These are phyloP conservation scores for Salix koriyanagi DNA, from an alignment of 345 rosid species.

Conservation along the genomic window DNA sequence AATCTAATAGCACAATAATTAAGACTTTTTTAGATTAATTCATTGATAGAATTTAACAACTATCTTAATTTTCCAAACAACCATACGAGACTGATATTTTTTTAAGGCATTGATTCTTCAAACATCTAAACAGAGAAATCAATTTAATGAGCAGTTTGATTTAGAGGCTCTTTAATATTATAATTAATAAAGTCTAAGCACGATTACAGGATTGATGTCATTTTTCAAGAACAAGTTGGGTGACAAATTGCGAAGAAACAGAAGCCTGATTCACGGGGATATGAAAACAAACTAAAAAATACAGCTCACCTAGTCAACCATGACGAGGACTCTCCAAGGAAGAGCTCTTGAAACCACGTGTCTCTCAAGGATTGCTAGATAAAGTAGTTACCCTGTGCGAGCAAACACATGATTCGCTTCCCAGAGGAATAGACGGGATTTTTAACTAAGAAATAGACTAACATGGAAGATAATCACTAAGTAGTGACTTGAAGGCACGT, in stretches of 20 bases:
- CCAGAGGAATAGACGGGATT: conserved; percentile 5
- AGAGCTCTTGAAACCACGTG: conserved; percentile 1
- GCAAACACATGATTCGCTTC: conserved; percentile 14
- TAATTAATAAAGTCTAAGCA: not conserved
- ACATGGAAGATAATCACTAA: not conserved
- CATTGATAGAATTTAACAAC: too few relatives aligned
- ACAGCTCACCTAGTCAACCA: not conserved
- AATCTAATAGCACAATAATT: too few relatives aligned
- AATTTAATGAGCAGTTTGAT: not conserved
- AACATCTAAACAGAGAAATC: too few relatives aligned
- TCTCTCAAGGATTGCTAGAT: not conserved
- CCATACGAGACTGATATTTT: too few relatives aligned
- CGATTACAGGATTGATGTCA: not conserved
- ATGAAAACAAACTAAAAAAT: too few relatives aligned
- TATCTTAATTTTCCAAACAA: too few relatives aligned
- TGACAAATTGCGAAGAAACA: too few relatives aligned
- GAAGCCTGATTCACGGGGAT: too few relatives aligned
- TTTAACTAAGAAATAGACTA: not conserved
- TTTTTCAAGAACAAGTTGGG: too few relatives aligned
- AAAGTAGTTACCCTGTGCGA: not conserved
- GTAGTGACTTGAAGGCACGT: conserved; percentile 15
- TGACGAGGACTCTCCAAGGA: not conserved
- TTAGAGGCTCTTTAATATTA: not conserved
- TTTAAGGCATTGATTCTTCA: too few relatives aligned
- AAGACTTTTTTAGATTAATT: too few relatives aligned